Base-by-base conservation (phyloP, 202 grass and related monocot genomes). In the Carex arenaria region DNA sequence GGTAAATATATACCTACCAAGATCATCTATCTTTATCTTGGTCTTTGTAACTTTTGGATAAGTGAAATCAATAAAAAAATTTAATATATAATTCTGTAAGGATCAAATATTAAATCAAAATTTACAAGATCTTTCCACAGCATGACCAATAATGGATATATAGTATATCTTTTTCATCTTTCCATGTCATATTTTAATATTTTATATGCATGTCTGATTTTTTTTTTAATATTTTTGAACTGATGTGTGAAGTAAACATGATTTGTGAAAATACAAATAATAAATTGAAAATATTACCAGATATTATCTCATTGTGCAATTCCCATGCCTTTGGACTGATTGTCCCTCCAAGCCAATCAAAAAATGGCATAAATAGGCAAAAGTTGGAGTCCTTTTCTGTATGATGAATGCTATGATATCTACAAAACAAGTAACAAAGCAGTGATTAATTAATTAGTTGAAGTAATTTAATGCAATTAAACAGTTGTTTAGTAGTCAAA, bases 321-420 rank as follows among this genome's bases (percentile, higher is more conserved):
- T 92, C 84, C 93, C 93, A 96, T 10, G 93, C 85, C 7, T 47
- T 68, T 55, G 5, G 61, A 52, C 94, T 80, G 11, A 94, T 32
- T 22, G 96, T 96, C 45, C 93, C 91, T 20, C 96, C 93, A 61
- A 99, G 65, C 10, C 87, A 67, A 86, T 99, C 96, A 77, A 99
- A 96, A 20, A 99, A 87, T 64, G 96, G 96, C 96, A 99, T 99
- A 89, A 99, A 99, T n/a, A 99, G 86, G 76, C 96, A 99, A 85
- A 99, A 99, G 45, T 96, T 99, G 70, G 93, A 76, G 23, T 92
- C 84, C 79, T 36, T 92, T 34, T 84, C 80, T 18, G 72, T 82
- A 78, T 94, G 96, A 56, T 99, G 96, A 80, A 96, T 82, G 15
- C 86, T 89, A 83, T 97, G 94, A 66, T 97, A 97, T 87, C 94